These are phyloP conservation scores for Desmodesmus armatus DNA, from an alignment of 139 green algal genomes.

Conservation along the genomic window DNA sequence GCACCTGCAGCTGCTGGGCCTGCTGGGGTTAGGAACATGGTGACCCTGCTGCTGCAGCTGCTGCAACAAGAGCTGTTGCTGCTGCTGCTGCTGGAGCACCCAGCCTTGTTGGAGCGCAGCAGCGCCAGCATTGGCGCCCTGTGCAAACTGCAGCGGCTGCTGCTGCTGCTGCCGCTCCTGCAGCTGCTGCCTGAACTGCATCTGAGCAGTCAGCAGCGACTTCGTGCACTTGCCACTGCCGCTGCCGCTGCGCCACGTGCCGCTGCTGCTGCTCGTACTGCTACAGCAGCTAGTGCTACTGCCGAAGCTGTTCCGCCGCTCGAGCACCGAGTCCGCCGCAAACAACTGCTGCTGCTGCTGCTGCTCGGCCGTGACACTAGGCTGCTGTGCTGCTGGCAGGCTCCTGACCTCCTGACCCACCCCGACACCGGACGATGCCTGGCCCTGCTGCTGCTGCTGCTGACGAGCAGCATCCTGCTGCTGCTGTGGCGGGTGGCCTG, in stretches of 20 bases:
- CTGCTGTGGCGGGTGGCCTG: background rate
- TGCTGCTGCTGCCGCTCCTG: constrained; percentile 41
- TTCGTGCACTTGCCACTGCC: background rate
- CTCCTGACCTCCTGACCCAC: background rate
- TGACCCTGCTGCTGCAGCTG: background rate
- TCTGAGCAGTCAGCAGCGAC: constrained; percentile 32
- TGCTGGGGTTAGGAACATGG: background rate
- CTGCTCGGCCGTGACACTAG: background rate
- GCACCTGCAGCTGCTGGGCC: constrained; percentile 19
- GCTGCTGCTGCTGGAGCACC: constrained; percentile 30
- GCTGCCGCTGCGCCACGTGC: background rate
- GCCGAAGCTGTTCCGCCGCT: too few relatives aligned
- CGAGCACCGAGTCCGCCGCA: too few relatives aligned
- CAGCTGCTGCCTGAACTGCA: constrained; percentile 34
- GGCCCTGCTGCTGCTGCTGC: background rate
- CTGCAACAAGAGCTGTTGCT: constrained; percentile 18
- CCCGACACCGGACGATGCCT: background rate
- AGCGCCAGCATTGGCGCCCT: too few relatives aligned
- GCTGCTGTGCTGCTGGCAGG: background rate
- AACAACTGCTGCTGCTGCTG: constrained; percentile 2
- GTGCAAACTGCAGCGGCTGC: constrained; percentile 5
- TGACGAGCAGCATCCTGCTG: background rate
- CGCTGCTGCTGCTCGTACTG: background rate
- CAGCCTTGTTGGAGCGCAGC: too few relatives aligned
- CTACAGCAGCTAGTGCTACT: background rate